Conservation (phyloP, 495 filamentous ascomycete species). For the Talaromyces proteolyticus region DNA sequence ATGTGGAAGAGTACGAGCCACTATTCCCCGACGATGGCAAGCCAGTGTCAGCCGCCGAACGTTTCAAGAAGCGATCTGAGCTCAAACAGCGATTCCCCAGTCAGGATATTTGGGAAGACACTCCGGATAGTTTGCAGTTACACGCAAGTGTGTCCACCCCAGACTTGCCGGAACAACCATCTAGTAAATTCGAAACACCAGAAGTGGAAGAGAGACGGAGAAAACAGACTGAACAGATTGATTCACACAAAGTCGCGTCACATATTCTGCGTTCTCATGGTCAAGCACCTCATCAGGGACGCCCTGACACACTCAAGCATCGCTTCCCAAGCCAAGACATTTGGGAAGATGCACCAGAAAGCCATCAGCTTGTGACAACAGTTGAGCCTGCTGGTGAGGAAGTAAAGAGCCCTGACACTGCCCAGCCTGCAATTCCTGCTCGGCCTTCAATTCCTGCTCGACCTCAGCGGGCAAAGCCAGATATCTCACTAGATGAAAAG, state of each 20-base stretch:
- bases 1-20: conserved; percentile 92
- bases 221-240: conserved; percentile 37
- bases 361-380: conserved; percentile 72
- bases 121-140: conserved; percentile 78
- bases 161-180: conserved; percentile 36
- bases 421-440: conserved; percentile 22
- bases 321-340: conserved; percentile 93
- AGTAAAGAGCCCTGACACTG: conserved; percentile 21
- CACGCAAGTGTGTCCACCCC: conserved; percentile 82
- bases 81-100: conserved; percentile 80
- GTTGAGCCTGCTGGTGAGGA: conserved; percentile 58
- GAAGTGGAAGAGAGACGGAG: conserved; percentile 50
- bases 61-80: conserved; percentile 56
- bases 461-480: conserved; percentile 24
- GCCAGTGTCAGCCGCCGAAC: conserved; percentile 50
- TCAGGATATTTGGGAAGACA: conserved; percentile 95
- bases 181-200: conserved; percentile 44
- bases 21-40: conserved; percentile 79
- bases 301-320: conserved; percentile 50
- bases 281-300: conserved; percentile 38
- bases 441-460: conserved; percentile 41
- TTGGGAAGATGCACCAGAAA: conserved; percentile 93
- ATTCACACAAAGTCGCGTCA: conserved; percentile 38
- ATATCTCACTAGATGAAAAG: conserved; percentile 3
- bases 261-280: conserved; percentile 30